Conservation (phyloP, 176 grass and related monocot genomes). For the Carex scoparia region DNA sequence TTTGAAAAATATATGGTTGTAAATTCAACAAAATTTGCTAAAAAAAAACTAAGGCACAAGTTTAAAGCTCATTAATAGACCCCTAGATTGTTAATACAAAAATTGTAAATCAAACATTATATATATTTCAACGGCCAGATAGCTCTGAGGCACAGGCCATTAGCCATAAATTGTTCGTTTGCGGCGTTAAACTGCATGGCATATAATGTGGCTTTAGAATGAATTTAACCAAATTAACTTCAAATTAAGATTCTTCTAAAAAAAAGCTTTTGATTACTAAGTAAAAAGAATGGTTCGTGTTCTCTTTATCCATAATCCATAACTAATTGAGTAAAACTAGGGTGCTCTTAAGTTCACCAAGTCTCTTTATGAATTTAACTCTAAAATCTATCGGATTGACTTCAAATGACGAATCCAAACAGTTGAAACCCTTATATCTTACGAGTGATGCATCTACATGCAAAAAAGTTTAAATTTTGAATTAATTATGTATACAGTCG, state of each 20-base stretch:
- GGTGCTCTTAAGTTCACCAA: no score
- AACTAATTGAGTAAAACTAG: no score
- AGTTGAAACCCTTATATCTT: no score
- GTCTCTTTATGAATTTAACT: no score
- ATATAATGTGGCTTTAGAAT: not conserved
- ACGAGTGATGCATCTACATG: no score
- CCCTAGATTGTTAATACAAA: not conserved
- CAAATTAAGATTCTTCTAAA: not conserved
- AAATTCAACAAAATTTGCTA: not conserved
- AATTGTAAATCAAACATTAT: no score
- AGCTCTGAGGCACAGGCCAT: conserved; percentile 1
- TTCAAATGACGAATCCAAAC: no score
- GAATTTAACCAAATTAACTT: not conserved
- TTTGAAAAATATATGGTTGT: not conserved
- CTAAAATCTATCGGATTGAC: no score
- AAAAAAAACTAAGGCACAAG: not conserved
- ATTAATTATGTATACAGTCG: no score
- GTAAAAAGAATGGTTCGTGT: not conserved
- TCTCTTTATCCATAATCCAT: no score
- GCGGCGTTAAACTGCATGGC: not conserved
- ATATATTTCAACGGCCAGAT: no score
- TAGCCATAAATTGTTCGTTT: not conserved
- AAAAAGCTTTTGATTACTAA: not conserved
- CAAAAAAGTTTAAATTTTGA: no score
- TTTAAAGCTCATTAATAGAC: conserved; percentile 5